These are phyloP conservation scores for Striga asiatica DNA, from an alignment of 257 asterid species.

Conservation along the genomic window DNA sequence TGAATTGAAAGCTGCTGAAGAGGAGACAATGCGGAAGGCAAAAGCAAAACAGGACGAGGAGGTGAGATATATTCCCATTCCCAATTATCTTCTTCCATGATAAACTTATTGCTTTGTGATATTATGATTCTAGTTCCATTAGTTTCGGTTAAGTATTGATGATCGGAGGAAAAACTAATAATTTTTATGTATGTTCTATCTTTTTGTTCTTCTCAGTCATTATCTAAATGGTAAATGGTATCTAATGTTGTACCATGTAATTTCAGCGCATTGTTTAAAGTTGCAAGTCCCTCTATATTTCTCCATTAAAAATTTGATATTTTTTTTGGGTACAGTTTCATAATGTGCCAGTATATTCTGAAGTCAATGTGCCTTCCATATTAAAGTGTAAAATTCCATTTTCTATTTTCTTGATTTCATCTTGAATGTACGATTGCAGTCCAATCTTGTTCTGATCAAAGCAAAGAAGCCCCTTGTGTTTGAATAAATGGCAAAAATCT, in stretches of 20 bases:
- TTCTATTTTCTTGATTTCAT: not conserved
- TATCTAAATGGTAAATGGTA: not conserved
- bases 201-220: not conserved
- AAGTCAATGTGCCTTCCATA: not conserved
- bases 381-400: not conserved
- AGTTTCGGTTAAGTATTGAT: not conserved
- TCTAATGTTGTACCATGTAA: not conserved
- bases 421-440: not conserved
- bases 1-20: slow-evolving; percentile 79
- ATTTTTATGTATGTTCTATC: not conserved
- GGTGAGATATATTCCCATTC: slow-evolving; percentile 32
- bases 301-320: not conserved
- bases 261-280: not conserved
- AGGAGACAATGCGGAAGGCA: slow-evolving; percentile 36
- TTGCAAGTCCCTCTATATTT: not conserved
- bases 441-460: not conserved
- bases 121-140: not conserved
- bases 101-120: not conserved
- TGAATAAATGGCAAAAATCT: not conserved
- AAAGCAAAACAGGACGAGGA: slow-evolving; percentile 66
- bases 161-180: not conserved
- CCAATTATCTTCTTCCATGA: not conserved
- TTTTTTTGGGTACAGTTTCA: not conserved
- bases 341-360: not conserved
- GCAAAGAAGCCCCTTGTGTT: not conserved